Conservation (phyloP, 768 basidiomycete genomes). For the Chalciporus sphaerocephalus region DNA sequence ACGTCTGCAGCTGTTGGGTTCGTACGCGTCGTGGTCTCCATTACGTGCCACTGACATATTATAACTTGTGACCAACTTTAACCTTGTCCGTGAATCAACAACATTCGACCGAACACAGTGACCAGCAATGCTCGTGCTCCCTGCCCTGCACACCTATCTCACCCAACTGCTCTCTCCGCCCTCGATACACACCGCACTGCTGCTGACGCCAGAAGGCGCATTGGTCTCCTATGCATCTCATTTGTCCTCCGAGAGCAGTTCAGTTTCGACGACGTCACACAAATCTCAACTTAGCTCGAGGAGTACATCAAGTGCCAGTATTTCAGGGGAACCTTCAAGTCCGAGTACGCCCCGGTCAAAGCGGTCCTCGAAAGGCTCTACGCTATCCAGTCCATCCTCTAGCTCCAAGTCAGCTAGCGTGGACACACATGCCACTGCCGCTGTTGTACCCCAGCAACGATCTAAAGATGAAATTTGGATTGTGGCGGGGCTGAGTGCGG, state of each 20-base stretch:
- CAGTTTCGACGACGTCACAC: not conserved
- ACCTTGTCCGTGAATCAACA: not conserved
- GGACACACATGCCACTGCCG: conserved; percentile 4
- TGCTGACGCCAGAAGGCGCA: conserved; percentile 72
- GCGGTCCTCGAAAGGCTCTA: conserved; percentile 3
- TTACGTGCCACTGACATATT: not conserved
- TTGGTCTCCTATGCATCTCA: conserved; percentile 59
- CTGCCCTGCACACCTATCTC: conserved; percentile 61
- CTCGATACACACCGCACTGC: conserved; percentile 62
- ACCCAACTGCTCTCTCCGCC: conserved; percentile 58
- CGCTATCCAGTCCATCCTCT: conserved; percentile 12
- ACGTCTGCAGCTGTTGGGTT: too few species aligned
- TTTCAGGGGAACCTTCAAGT: conserved; percentile 9
- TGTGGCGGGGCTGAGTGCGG: conserved; percentile 65
- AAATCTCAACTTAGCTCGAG: conserved; percentile 6
- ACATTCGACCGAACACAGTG: not conserved
- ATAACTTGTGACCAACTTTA: not conserved
- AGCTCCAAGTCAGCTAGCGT: conserved; percentile 3
- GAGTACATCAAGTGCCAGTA: not conserved
- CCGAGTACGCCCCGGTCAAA: conserved; percentile 11
- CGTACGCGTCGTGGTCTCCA: not conserved
- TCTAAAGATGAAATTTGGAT: conserved; percentile 73
- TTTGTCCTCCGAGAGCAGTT: conserved; percentile 30
- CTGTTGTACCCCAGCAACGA: conserved; percentile 27
- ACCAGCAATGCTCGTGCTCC: conserved; percentile 60